Conservation (phyloP, 495 filamentous ascomycete genomes). For the Glarea lozoyensis region DNA sequence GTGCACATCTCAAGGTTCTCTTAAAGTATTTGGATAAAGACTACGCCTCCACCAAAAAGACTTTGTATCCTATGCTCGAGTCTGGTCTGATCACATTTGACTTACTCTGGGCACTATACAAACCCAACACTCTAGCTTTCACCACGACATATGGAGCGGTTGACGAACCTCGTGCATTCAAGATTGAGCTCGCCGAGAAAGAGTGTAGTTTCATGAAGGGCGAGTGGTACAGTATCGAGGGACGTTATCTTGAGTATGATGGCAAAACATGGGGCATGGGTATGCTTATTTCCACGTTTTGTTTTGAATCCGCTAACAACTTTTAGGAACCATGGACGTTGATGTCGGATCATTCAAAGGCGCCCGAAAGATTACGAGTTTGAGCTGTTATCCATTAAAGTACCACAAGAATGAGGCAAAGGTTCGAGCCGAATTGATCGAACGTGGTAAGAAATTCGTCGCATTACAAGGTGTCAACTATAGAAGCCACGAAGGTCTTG, state of each 20-base stretch:
- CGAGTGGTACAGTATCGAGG: constrained; percentile 74
- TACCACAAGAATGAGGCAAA: constrained; percentile 70
- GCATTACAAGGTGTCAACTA: constrained; percentile 75
- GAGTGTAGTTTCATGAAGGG: constrained; percentile 66
- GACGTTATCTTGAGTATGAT: constrained; percentile 71
- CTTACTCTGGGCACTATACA: constrained; percentile 83
- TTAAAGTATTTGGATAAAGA: constrained; percentile 76
- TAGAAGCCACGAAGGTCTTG: constrained; percentile 72
- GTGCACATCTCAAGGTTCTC: constrained; percentile 65
- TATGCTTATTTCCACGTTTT: constrained; percentile 36
- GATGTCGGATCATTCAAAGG: constrained; percentile 78
- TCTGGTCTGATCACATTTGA: constrained; percentile 86
- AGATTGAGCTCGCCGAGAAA: constrained; percentile 71
- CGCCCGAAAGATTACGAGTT: constrained; percentile 69
- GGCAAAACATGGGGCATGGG: constrained; percentile 53
- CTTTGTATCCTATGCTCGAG: constrained; percentile 73
- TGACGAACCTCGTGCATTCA: constrained; percentile 86
- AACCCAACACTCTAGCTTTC: constrained; percentile 80
- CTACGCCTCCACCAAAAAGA: constrained; percentile 70
- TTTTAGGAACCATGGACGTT: constrained; percentile 47
- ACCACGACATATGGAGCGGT: constrained; percentile 69
- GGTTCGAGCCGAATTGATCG: constrained; percentile 58
- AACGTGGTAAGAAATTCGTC: constrained; percentile 82
- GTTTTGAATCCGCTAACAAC: constrained; percentile 31
- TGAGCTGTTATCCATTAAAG: constrained; percentile 70